phyloP scores from a whole-genome alignment of 495 filamentous ascomycete species.

The Filosporella fistucella region DNA sequence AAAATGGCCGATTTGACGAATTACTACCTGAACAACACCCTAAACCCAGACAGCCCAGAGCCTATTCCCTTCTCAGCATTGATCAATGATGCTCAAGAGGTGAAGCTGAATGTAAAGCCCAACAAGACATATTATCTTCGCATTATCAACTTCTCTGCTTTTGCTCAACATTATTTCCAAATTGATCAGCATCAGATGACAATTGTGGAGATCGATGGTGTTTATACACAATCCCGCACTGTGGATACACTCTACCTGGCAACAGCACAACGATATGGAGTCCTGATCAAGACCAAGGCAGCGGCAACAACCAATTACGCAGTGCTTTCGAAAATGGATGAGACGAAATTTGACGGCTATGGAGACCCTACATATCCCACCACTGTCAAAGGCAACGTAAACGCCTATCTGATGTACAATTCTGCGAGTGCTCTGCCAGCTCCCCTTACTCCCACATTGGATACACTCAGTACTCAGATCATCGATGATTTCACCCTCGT shows the following conservation, averaged over 20 bases:
- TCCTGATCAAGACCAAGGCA: conserved; percentile 44
- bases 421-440: conserved; percentile 42
- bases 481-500: conserved; percentile 62
- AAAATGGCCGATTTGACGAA: conserved; percentile 50
- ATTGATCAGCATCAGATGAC: conserved; percentile 64
- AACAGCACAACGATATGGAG: conserved; percentile 42
- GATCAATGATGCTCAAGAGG: conserved; percentile 62
- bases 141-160: conserved; percentile 71
- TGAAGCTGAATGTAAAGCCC: conserved; percentile 52
- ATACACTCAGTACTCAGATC: conserved; percentile 40
- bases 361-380: conserved; percentile 47
- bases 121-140: conserved; percentile 75
- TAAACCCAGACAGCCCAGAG: background rate
- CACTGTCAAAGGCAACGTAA: background rate
- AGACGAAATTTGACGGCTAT: conserved; percentile 33
- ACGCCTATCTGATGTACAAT: conserved; percentile 38
- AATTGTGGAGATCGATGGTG: conserved; percentile 50
- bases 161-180: conserved; percentile 65
- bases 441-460: conserved; percentile 32
- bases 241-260: conserved; percentile 26
- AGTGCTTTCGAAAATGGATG: conserved; percentile 29
- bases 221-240: conserved; percentile 42
- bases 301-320: conserved; percentile 8
- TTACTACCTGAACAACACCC: conserved; percentile 3
- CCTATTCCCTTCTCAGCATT: conserved; percentile 52